These are phyloP conservation scores for Samsoniella hepiali DNA, from an alignment of 2,329 filamentous ascomycete genomes.

Conservation along the genomic window DNA sequence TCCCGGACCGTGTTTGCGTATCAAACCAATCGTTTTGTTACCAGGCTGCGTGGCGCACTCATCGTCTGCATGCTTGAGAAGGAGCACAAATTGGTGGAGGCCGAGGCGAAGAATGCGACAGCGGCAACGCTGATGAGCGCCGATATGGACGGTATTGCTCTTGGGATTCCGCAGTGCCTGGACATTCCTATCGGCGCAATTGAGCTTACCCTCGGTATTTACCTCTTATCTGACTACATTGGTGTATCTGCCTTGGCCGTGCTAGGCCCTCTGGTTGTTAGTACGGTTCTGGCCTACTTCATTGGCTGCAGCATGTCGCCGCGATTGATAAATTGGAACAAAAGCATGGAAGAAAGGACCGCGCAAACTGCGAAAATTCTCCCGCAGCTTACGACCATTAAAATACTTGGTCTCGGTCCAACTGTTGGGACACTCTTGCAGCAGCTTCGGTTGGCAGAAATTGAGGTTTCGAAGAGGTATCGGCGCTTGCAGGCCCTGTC, in stretches of 20 bases:
- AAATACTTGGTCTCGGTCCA: slow-evolving; percentile 3
- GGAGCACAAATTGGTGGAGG: slow-evolving; percentile 32
- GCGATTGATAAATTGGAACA: not conserved
- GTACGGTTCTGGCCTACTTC: not conserved
- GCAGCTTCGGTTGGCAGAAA: not conserved
- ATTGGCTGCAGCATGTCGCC: not conserved
- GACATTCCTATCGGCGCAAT: not conserved
- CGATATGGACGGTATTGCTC: not conserved
- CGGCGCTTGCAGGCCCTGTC: not conserved
- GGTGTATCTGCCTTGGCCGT: not conserved
- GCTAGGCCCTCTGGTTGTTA: not conserved
- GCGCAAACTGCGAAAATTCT: not conserved
- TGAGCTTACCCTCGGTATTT: not conserved
- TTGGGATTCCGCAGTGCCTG: not conserved
- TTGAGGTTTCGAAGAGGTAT: not conserved
- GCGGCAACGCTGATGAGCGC: slow-evolving; percentile 10
- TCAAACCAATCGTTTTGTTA: slow-evolving; percentile 25
- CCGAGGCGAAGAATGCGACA: slow-evolving; percentile 27
- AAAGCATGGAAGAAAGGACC: not conserved
- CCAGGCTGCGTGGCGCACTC: slow-evolving; percentile 31
- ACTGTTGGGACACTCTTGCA: not conserved
- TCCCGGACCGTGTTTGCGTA: not conserved
- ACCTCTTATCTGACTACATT: not conserved
- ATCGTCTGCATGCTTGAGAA: slow-evolving; percentile 47
- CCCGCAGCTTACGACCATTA: not conserved